Evolutionary conservation across 169 alveolate genomes (phyloP).

Genomic region (Plasmodium gallinaceum): DNA sequence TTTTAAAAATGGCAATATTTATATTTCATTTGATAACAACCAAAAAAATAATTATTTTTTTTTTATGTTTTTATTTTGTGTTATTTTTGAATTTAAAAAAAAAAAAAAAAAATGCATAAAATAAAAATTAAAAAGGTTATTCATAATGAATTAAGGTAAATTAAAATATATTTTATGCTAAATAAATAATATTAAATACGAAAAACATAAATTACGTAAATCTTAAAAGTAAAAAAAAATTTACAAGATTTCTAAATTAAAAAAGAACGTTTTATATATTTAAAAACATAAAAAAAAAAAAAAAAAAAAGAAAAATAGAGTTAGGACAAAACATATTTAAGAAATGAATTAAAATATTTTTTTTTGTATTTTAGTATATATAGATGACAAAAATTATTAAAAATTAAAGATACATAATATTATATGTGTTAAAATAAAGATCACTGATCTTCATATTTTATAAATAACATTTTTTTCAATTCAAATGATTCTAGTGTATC

Average conservation of each 20-base stretch:
- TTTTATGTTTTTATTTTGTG: too few relatives aligned
- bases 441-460: constrained; percentile 26
- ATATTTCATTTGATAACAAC: too few relatives aligned
- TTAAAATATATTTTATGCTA: neutral
- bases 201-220: neutral
- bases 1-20: too few relatives aligned
- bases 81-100: too few relatives aligned
- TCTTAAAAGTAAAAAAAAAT: neutral
- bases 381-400: neutral
- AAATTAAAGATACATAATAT: neutral
- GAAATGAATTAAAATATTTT: too few relatives aligned
- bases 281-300: constrained; percentile 2
- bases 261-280: neutral
- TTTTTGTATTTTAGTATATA: too few relatives aligned
- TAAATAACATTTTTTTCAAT: constrained; percentile 58
- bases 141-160: neutral
- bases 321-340: too few relatives aligned
- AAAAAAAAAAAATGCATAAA: too few relatives aligned
- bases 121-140: too few relatives aligned
- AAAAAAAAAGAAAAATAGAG: neutral
- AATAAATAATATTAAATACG: neutral
- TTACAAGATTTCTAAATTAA: neutral
- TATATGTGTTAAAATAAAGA: neutral
- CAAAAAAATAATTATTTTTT: too few relatives aligned
- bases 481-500: constrained; percentile 53